These are phyloP conservation scores for Aspergillus uvarum DNA, from an alignment of 2,329 filamentous ascomycete species.

Conservation along the genomic window DNA sequence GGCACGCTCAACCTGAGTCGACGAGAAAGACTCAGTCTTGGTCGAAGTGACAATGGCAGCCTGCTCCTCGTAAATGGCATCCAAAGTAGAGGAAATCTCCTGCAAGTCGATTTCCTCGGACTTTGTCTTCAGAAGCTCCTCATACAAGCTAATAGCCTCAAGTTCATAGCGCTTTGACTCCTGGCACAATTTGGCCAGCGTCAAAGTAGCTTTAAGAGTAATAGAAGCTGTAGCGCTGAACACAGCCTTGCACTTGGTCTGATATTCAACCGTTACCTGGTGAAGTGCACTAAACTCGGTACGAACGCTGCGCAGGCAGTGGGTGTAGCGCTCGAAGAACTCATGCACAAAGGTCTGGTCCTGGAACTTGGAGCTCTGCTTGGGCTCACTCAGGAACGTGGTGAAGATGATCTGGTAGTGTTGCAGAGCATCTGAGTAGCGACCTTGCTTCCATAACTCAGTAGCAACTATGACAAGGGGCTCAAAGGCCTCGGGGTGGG, in stretches of 20 bases:
- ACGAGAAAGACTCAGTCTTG: conserved; percentile 26
- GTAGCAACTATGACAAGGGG: conserved; percentile 39
- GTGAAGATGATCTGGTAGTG: conserved; percentile 38
- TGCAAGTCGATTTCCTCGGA: conserved; percentile 33
- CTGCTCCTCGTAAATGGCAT: conserved; percentile 42
- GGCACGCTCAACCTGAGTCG: conserved; percentile 31
- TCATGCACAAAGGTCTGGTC: conserved; percentile 34
- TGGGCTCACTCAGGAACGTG: conserved; percentile 38
- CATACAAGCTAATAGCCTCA: conserved; percentile 39
- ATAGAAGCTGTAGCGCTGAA: conserved; percentile 38
- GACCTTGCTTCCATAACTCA: conserved; percentile 41
- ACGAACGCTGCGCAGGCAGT: conserved; percentile 37
- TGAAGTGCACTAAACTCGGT: conserved; percentile 34
- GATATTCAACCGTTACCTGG: conserved; percentile 37
- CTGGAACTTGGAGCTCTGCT: conserved; percentile 34
- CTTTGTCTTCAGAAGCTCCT: conserved; percentile 36
- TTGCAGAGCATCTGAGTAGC: conserved; percentile 37
- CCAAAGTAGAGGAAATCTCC: conserved; percentile 36
- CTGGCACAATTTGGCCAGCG: conserved; percentile 39
- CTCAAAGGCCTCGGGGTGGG: conserved; percentile 41
- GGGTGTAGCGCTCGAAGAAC: conserved; percentile 37
- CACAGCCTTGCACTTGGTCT: conserved; percentile 33
- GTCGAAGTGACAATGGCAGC: conserved; percentile 24
- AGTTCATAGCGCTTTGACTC: conserved; percentile 38
- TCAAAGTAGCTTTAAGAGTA: conserved; percentile 38